Base-by-base conservation (phyloP, 1,284 basidiomycete genomes). In the Ceratobasidium sp. region DNA sequence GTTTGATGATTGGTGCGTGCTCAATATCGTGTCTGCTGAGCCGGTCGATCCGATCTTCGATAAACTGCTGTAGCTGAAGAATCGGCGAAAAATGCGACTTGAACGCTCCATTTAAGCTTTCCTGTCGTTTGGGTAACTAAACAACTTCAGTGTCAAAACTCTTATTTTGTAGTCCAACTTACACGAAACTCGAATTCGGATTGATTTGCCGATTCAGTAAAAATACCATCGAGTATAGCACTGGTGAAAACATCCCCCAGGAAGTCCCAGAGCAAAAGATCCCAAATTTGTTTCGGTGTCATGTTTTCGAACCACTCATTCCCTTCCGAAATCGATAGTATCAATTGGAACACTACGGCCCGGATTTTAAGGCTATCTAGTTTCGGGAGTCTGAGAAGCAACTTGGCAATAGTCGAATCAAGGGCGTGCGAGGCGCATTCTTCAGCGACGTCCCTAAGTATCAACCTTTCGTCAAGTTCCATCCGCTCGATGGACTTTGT, bases 21-120 rank as follows among this genome's bases (percentile, higher is more conserved):
- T 62, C 59, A 33, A 62, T 24, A 14, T 62, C 24, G 15, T 33
- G 59, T 33, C 41, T 62, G 33, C 59, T 62, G 14, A 62, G 36
- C 7, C 59, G 33, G 11, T 7, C 33, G 9, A 62, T 62, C n/a
- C 59, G 11, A 3, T 41, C 24, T 9, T 33, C 24, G n/a, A 62
- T 62, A 33, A 62, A 62, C 17, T 36, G 19, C 24, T 62, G 59
- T n/a, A 62, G 59, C 15, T 62, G 27, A 3, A 29, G 2, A 62
- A 6, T 15, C 11, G 59, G 11, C 41, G 59, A 3, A 33, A n/a
- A 17, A 29, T 11, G 36, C 11, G 11, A 11, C 36, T 11, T 11
- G 4, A 41, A 11, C 11, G 4, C 36, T 5, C 36, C 36, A 41
- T 11, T 41, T 5, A 11, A 5, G 36, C 6, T 11, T 41, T 11